These are phyloP conservation scores for Odontarrhena argentea DNA, from an alignment of 345 rosid genomes.

Conservation along the genomic window DNA sequence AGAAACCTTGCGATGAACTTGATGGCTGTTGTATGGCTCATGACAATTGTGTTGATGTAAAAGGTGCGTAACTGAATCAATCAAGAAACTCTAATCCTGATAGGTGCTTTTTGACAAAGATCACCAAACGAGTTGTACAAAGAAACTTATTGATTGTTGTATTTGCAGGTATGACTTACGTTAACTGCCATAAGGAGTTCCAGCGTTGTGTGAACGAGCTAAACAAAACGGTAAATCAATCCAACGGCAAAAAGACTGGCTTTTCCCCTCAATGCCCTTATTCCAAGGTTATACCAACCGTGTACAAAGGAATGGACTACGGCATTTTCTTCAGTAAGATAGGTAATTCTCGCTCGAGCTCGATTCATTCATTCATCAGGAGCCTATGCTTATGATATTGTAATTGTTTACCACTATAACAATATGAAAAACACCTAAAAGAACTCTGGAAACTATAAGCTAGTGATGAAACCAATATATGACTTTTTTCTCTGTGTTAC, in stretches of 20 bases:
- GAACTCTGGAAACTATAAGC: constrained; percentile 1
- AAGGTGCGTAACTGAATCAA: constrained; percentile 47
- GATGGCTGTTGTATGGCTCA: constrained; percentile 89
- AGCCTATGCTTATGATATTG: background rate
- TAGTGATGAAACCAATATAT: constrained; percentile 1
- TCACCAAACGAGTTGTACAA: background rate
- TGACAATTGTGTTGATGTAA: constrained; percentile 73
- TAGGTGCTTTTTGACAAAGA: background rate
- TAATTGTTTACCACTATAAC: background rate
- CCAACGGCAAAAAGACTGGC: constrained; percentile 50
- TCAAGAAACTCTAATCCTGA: background rate
- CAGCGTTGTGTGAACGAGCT: constrained; percentile 69
- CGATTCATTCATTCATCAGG: background rate
- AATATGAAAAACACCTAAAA: background rate
- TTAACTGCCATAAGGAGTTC: constrained; percentile 78
- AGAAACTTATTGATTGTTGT: background rate
- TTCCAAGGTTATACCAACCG: constrained; percentile 69
- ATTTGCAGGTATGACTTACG: constrained; percentile 53
- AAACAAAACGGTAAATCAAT: constrained; percentile 39
- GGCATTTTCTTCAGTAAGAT: constrained; percentile 74
- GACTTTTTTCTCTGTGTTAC: constrained; percentile 9
- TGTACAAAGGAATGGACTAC: constrained; percentile 78
- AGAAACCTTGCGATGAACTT: constrained; percentile 82
- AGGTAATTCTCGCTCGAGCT: constrained; percentile 52
- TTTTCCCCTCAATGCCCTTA: constrained; percentile 73